Conservation (phyloP, 805 yeast genomes). For the Myxozyma neotropica region DNA sequence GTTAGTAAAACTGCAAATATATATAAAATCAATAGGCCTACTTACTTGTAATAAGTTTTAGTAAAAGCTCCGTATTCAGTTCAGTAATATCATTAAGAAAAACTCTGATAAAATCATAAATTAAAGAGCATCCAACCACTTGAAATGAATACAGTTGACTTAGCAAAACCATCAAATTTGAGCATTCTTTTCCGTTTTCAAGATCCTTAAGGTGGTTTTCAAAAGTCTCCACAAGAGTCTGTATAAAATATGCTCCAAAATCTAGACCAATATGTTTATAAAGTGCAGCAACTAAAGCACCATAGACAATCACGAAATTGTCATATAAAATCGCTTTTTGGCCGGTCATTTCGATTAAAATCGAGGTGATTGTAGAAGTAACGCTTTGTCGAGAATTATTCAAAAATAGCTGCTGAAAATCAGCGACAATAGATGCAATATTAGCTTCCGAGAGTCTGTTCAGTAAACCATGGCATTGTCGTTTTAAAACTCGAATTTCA, state of each 20-base stretch:
- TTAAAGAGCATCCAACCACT: constrained; percentile 67
- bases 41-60: constrained; percentile 62
- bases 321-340: constrained; percentile 71
- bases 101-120: constrained; percentile 71
- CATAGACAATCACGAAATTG: constrained; percentile 75
- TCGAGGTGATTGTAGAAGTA: constrained; percentile 64
- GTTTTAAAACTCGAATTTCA: constrained; percentile 54
- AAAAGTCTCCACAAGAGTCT: constrained; percentile 72
- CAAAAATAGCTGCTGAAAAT: constrained; percentile 63
- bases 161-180: constrained; percentile 71
- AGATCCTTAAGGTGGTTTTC: constrained; percentile 47
- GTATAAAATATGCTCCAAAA: constrained; percentile 85
- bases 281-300: constrained; percentile 72
- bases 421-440: constrained; percentile 66
- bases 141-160: constrained; percentile 79
- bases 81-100: constrained; percentile 62
- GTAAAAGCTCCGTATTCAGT: constrained; percentile 70
- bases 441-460: constrained; percentile 91
- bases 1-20: neutral
- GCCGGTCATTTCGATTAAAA: constrained; percentile 64
- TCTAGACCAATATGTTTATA: constrained; percentile 82
- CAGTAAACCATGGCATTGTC: constrained; percentile 76
- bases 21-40: neutral
- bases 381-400: constrained; percentile 78
- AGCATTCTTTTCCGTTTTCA: constrained; percentile 49